phyloP scores from a whole-genome alignment of 352 stramenopile genomes.

The Pythium plurisporium region DNA sequence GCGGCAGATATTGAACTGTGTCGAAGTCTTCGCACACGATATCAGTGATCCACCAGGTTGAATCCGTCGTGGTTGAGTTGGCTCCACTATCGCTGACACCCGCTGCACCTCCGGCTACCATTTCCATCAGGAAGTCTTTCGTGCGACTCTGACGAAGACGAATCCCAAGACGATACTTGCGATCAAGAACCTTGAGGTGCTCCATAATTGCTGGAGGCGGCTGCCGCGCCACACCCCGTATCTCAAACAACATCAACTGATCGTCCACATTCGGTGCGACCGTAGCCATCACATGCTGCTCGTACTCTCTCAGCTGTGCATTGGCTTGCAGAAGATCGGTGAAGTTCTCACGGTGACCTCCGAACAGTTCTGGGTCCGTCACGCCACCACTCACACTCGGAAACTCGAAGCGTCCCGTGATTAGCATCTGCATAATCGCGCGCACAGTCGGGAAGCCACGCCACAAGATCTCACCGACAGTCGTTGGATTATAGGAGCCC shows the following conservation, averaged over 20 bases:
- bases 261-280: slow-evolving; percentile 47
- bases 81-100: slow-evolving; percentile 2
- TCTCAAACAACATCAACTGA: slow-evolving; percentile 69
- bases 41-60: slow-evolving; percentile 80
- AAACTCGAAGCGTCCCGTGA: slow-evolving; percentile 72
- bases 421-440: slow-evolving; percentile 83
- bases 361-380: slow-evolving; percentile 56
- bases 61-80: slow-evolving; percentile 9
- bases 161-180: slow-evolving; percentile 72
- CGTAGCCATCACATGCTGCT: slow-evolving; percentile 55
- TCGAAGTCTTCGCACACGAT: slow-evolving; percentile 84
- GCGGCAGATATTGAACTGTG: slow-evolving; percentile 75
- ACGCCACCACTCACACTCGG: slow-evolving; percentile 41
- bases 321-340: slow-evolving; percentile 56
- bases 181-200: slow-evolving; percentile 62
- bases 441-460: slow-evolving; percentile 66
- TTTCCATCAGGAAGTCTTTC: slow-evolving; percentile 85
- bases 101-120: slow-evolving; percentile 45
- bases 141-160: slow-evolving; percentile 71
- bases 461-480: slow-evolving; percentile 75
- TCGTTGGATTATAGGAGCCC: slow-evolving; percentile 63
- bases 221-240: slow-evolving; percentile 57
- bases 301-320: slow-evolving; percentile 60
- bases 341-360: slow-evolving; percentile 49
- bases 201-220: slow-evolving; percentile 70